These are phyloP conservation scores for Penicillium coprophilum DNA, from an alignment of 495 filamentous ascomycete genomes.

Conservation along the genomic window DNA sequence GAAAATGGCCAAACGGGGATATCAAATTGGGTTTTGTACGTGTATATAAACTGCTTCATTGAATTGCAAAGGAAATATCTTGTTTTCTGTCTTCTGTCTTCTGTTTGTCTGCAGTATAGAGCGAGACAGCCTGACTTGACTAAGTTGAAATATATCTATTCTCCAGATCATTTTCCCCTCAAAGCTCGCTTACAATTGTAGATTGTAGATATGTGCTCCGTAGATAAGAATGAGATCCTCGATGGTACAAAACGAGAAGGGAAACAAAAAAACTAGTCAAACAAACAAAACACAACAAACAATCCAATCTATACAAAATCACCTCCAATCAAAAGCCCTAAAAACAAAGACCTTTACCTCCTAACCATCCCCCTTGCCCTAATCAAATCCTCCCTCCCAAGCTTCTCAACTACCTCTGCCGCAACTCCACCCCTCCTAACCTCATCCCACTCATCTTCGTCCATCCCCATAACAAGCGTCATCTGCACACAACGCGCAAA, in stretches of 20 bases:
- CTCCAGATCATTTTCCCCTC: background rate
- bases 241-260: no score
- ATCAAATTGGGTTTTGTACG: background rate
- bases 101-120: slow-evolving; percentile 9
- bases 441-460: slow-evolving; percentile 97
- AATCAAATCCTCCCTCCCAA: slow-evolving; percentile 61
- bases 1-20: background rate
- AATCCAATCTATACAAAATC: background rate
- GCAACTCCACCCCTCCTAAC: slow-evolving; percentile 46
- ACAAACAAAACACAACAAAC: background rate
- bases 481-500: slow-evolving; percentile 84
- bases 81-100: slow-evolving; percentile 3
- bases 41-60: slow-evolving; percentile 9
- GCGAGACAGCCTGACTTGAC: slow-evolving; percentile 1
- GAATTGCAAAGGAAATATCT: background rate
- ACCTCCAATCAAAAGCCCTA: background rate
- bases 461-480: slow-evolving; percentile 89
- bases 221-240: no score
- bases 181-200: background rate
- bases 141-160: background rate
- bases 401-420: slow-evolving; percentile 44
- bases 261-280: background rate
- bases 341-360: slow-evolving; percentile 3
- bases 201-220: no score
- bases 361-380: slow-evolving; percentile 62